phyloP scores from a whole-genome alignment of 805 yeast genomes.

The Candida mattraensis region DNA sequence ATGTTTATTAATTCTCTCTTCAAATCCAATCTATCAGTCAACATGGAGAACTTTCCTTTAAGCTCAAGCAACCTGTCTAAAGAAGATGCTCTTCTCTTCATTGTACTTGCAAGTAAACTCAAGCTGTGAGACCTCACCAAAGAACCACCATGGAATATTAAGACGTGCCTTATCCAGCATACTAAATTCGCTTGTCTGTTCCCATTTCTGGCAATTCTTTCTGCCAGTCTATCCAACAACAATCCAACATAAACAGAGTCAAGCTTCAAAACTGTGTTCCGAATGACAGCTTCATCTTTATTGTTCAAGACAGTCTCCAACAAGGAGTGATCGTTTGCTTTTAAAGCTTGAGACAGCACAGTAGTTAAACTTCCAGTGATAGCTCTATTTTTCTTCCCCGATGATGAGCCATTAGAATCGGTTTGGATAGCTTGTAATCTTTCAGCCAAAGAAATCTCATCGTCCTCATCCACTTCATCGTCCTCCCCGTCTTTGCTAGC shows the following conservation, averaged over 20 bases:
- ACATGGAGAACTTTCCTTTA: constrained; percentile 48
- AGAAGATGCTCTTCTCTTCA: constrained; percentile 48
- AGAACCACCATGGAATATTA: constrained; percentile 54
- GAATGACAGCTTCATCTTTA: constrained; percentile 49
- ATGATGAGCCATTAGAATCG: constrained; percentile 17
- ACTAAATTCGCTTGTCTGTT: constrained; percentile 49
- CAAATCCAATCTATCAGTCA: constrained; percentile 43
- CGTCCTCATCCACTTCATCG: constrained; percentile 34
- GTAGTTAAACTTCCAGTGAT: constrained; percentile 78
- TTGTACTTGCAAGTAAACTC: constrained; percentile 45
- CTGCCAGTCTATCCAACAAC: constrained; percentile 52
- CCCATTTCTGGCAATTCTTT: constrained; percentile 50
- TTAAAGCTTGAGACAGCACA: constrained; percentile 84
- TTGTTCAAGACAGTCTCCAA: constrained; percentile 77
- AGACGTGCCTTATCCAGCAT: constrained; percentile 57
- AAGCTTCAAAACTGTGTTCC: constrained; percentile 48
- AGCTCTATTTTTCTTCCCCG: constrained; percentile 45
- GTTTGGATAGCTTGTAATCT: constrained; percentile 39
- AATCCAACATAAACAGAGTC: constrained; percentile 50
- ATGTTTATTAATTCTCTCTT: constrained; percentile 39
- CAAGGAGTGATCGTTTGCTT: constrained; percentile 80
- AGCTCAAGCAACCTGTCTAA: constrained; percentile 51
- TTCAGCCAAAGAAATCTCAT: constrained; percentile 49
- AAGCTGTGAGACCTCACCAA: constrained; percentile 47
- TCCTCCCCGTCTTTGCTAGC: constrained; percentile 47